Evolutionary conservation across 768 basidiomycete species (phyloP), one percentile per base, ranked within the genome.

Genomic region (Udeniomyces megalosporus): DNA sequence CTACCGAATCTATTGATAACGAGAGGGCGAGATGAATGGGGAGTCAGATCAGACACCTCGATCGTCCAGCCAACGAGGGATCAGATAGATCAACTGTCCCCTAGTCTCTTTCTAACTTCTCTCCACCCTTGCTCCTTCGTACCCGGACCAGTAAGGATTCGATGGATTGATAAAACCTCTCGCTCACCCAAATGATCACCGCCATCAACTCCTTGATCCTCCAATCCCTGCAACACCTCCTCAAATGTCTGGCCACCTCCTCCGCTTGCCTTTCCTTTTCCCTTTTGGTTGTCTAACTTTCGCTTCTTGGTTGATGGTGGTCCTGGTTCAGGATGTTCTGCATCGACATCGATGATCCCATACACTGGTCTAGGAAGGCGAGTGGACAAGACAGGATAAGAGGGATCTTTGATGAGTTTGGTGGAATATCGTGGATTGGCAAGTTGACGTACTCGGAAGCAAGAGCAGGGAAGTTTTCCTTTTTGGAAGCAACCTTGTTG

Each of bases 241-340:
- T 69, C 64, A 62, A 72, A 73, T 53, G 68, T 71, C 42, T 69
- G 68, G 50, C 69, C 66, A n/a, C n/a, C n/a, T n/a, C n/a, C n/a
- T n/a, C 50, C 68, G 34, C 35, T 54, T 34, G 32, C 28, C 60
- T 31, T 47, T 50, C 14, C 51, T 42, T 47, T 55, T 55, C 14
- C 51, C 51, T 22, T 61, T 61, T n/a, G n/a, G n/a, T n/a, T n/a
- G 17, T 49, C 49, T 12, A 61, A 0, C 24, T 49, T 35, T 24
- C 51, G 44, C 24, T 54, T 53, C 42, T 53, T 55, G 49, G 38
- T 45, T 2, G 51, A 51, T 28, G 60, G 60, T 11, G 53, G 60
- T 45, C 17, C 51, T n/a, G 28, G 28, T 14, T 24, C 7, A 5
- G 28, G 49, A 24, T 26, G 49, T 8, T 10, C 28, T 8, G 28